phyloP scores from a whole-genome alignment of 345 rosid species.

The Melaleuca quinquenervia region DNA sequence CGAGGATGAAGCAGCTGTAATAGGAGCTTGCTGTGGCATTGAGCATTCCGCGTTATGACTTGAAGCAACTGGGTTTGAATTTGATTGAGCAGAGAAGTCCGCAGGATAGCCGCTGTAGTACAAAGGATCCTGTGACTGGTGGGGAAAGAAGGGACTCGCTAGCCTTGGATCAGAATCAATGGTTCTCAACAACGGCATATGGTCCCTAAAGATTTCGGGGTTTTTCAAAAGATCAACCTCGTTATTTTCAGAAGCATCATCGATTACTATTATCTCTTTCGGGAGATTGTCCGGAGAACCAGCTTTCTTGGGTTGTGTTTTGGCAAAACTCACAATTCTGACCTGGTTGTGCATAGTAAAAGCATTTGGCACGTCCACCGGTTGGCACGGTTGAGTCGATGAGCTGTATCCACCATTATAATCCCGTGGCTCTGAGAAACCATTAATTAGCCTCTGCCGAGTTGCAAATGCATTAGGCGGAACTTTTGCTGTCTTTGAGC shows the following conservation, averaged over 20 bases:
- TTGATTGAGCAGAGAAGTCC: conserved; percentile 7
- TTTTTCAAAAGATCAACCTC: conserved; percentile 10
- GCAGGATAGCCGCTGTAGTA: background rate
- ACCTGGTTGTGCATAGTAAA: background rate
- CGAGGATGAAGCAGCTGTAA: conserved; percentile 18
- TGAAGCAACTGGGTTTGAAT: conserved; percentile 26
- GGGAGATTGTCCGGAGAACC: conserved; percentile 11
- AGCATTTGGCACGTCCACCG: conserved; percentile 1
- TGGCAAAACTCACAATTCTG: background rate
- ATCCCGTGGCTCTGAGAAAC: background rate
- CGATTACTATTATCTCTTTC: conserved; percentile 39
- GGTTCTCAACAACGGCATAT: conserved; percentile 4
- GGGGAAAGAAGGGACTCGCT: conserved; percentile 7
- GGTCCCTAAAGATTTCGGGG: background rate
- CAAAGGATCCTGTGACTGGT: conserved; percentile 22
- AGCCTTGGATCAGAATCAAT: conserved; percentile 8
- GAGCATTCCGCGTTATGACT: conserved; percentile 23
- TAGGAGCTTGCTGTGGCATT: conserved; percentile 22
- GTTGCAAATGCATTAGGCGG: background rate
- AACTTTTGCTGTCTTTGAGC: background rate
- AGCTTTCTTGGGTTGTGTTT: conserved; percentile 1
- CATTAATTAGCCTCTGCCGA: background rate
- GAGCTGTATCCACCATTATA: background rate
- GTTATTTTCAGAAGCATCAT: conserved; percentile 35
- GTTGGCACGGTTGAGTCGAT: background rate